Conservation (phyloP, 139 green algal genomes). For the Closterium sp. region DNA sequence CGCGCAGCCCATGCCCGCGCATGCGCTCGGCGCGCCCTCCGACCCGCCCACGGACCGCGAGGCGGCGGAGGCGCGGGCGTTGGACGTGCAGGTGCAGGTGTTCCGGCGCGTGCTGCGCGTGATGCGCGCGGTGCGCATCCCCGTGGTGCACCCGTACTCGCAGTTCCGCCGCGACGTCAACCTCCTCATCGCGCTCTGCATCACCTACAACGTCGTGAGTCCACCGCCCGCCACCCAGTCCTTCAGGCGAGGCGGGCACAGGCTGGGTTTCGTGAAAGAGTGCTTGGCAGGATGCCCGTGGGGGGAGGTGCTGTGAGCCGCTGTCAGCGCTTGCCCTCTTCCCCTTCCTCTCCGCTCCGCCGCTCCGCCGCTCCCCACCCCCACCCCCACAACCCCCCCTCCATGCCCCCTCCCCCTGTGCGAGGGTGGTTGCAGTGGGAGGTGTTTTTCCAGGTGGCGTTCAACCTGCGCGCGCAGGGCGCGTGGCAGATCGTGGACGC, state of each 20-base stretch:
- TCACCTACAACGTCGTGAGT: background rate
- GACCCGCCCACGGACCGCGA: background rate
- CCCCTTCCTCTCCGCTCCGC: background rate
- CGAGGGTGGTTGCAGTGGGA: background rate
- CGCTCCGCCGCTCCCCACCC: background rate
- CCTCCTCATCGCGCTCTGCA: background rate
- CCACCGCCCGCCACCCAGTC: background rate
- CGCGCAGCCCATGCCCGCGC: background rate
- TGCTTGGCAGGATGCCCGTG: too few species aligned
- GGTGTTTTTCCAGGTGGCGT: background rate
- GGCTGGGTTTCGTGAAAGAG: too few species aligned
- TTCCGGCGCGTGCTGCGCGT: background rate
- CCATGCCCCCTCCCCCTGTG: background rate
- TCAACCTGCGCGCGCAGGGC: background rate
- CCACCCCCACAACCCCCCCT: background rate
- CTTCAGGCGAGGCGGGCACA: too few species aligned
- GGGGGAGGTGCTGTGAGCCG: too few species aligned
- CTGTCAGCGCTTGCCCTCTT: background rate
- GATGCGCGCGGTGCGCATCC: background rate
- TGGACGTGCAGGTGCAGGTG: background rate
- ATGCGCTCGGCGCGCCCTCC: background rate
- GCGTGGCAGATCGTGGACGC: background rate
- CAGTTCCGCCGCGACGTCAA: constrained; percentile 8
- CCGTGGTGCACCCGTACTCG: constrained; percentile 1
- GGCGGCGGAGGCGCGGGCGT: background rate